These are phyloP conservation scores for Colletotrichum navitas DNA, from an alignment of 2,329 filamentous ascomycete genomes.

Conservation along the genomic window DNA sequence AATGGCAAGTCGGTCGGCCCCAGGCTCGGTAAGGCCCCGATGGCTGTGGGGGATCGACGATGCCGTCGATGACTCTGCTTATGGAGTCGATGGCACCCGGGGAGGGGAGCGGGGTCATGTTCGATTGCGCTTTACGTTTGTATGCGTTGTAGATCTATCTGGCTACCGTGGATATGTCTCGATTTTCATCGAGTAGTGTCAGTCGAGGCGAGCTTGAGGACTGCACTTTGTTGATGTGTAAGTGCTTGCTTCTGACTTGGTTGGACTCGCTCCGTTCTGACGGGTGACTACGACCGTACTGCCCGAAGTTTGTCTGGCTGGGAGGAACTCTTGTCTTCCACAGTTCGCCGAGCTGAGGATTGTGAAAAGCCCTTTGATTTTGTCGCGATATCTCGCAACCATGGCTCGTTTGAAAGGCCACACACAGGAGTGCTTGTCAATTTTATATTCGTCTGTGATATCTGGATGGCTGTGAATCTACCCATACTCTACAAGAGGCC, in stretches of 20 bases:
- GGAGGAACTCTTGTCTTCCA: neutral
- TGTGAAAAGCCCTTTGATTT: neutral
- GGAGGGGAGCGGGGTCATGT: neutral
- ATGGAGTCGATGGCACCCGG: neutral
- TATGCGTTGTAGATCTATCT: neutral
- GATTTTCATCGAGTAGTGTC: neutral
- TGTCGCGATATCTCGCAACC: neutral
- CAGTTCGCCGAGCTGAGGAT: neutral
- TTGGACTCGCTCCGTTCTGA: neutral
- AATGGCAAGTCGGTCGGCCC: neutral
- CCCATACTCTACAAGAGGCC: neutral
- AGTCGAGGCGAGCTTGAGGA: neutral
- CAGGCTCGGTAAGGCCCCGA: neutral
- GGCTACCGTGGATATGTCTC: neutral
- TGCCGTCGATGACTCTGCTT: neutral
- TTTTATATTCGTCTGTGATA: neutral
- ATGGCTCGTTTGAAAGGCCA: no score
- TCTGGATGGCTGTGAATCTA: neutral
- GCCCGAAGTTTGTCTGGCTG: neutral
- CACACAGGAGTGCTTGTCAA: neutral
- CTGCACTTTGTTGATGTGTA: neutral
- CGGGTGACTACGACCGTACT: neutral
- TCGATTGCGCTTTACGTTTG: neutral
- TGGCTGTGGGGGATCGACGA: conserved; percentile 17
- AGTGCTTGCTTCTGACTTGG: neutral